Percentiles rank a stretch among this genome's conserved stretches.
These are phyloP conservation scores for Metroxylon sagu DNA, from an alignment of 176 grass and related monocot genomes.

Conservation along the genomic window DNA sequence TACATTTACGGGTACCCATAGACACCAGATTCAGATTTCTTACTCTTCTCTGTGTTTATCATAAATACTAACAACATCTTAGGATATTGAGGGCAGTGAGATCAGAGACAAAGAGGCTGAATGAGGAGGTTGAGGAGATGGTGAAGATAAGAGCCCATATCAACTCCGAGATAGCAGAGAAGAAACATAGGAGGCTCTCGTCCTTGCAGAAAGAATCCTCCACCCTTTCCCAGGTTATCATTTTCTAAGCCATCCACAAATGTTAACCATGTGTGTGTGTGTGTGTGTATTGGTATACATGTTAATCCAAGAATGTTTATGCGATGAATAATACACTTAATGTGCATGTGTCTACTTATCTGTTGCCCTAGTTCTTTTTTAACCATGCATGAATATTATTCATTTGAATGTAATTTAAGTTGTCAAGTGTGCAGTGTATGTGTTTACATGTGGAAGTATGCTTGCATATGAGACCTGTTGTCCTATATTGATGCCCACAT, in stretches of 20 bases:
- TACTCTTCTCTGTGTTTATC: not conserved
- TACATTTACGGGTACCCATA: not conserved
- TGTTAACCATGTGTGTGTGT: too few species aligned
- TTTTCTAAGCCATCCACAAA: not conserved
- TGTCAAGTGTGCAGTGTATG: too few species aligned
- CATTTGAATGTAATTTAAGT: too few species aligned
- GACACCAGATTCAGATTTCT: not conserved
- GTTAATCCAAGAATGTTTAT: too few species aligned
- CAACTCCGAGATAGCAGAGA: slow-evolving; percentile 39
- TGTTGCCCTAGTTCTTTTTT: too few species aligned
- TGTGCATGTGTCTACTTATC: too few species aligned
- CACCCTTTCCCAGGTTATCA: slow-evolving; percentile 55
- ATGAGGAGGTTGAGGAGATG: slow-evolving; percentile 35
- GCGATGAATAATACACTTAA: too few species aligned
- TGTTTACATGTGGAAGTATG: too few species aligned
- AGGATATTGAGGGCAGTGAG: slow-evolving; percentile 28
- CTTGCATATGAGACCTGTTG: too few species aligned
- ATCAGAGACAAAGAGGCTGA: slow-evolving; percentile 40
- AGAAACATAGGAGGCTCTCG: slow-evolving; percentile 45
- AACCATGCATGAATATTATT: too few species aligned
- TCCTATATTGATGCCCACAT: too few species aligned
- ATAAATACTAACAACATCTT: not conserved
- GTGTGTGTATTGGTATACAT: too few species aligned
- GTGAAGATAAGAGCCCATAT: slow-evolving; percentile 27
- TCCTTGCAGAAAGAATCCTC: slow-evolving; percentile 44